Evolutionary conservation across 352 stramenopile genomes (phyloP).

Genomic region (Pythium phragmitis): DNA sequence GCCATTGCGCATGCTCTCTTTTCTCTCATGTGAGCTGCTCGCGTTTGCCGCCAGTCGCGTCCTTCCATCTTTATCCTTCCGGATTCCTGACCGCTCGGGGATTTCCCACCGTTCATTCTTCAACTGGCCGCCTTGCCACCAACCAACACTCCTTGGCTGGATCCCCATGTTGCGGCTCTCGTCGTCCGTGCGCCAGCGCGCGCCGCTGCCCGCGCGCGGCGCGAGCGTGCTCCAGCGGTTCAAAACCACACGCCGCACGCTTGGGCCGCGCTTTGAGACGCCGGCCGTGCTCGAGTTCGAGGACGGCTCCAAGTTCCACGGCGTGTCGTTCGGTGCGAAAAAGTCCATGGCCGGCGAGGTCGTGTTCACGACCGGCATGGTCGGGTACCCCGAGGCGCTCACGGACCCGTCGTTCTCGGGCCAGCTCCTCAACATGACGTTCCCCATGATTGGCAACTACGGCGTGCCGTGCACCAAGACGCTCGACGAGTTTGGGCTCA

Average conservation of each 20-base stretch:
- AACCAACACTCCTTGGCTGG: background rate
- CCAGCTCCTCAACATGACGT: slow-evolving; percentile 97
- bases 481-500: slow-evolving; percentile 92
- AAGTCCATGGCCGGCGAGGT: slow-evolving; percentile 92
- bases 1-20: slow-evolving; percentile 24
- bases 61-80: background rate
- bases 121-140: slow-evolving; percentile 16
- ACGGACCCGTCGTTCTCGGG: slow-evolving; percentile 98
- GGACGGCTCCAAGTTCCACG: slow-evolving; percentile 73
- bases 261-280: slow-evolving; percentile 80
- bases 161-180: slow-evolving; percentile 62
- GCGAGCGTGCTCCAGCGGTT: slow-evolving; percentile 61
- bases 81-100: background rate
- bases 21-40: background rate
- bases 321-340: slow-evolving; percentile 78
- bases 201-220: slow-evolving; percentile 48
- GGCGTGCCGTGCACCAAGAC: slow-evolving; percentile 91
- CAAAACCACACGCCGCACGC: slow-evolving; percentile 75
- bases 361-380: slow-evolving; percentile 99
- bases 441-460: slow-evolving; percentile 98
- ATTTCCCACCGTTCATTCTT: slow-evolving; percentile 19
- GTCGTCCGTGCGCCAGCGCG: slow-evolving; percentile 58
- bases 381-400: slow-evolving; percentile 97
- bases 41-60: background rate
- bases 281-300: slow-evolving; percentile 84